phyloP scores from a whole-genome alignment of 306 rosid species.

The Neltuma alba region DNA sequence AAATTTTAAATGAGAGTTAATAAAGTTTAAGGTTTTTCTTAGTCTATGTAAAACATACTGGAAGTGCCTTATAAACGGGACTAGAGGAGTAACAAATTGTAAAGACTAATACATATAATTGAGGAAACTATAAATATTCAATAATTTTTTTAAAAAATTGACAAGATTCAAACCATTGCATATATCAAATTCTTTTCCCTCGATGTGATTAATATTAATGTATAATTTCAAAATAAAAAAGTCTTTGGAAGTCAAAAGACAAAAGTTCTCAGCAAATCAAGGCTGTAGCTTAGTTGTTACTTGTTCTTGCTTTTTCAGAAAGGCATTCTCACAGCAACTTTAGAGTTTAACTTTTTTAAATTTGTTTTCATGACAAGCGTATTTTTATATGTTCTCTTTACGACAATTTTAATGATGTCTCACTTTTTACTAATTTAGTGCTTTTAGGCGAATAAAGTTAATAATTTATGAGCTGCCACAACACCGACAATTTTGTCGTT shows the following conservation, averaged over 20 bases:
- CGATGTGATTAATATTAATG: too few relatives aligned
- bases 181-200: too few relatives aligned
- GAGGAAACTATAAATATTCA: too few relatives aligned
- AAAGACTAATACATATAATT: too few relatives aligned
- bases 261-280: slow-evolving; percentile 10
- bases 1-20: too few relatives aligned
- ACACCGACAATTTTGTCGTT: not conserved
- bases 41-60: too few relatives aligned
- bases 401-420: not conserved
- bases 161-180: too few relatives aligned
- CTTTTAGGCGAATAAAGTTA: not conserved
- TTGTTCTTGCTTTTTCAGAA: not conserved
- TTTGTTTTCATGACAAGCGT: not conserved
- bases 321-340: not conserved
- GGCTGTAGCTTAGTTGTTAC: not conserved
- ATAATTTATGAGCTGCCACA: not conserved
- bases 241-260: not conserved
- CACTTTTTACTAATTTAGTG: not conserved
- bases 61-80: too few relatives aligned
- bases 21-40: too few relatives aligned
- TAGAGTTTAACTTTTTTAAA: too few relatives aligned
- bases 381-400: not conserved
- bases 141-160: too few relatives aligned
- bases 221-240: not conserved
- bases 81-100: too few relatives aligned